phyloP scores from a whole-genome alignment of 176 grass and related monocot species.

The Puya raimondii region DNA sequence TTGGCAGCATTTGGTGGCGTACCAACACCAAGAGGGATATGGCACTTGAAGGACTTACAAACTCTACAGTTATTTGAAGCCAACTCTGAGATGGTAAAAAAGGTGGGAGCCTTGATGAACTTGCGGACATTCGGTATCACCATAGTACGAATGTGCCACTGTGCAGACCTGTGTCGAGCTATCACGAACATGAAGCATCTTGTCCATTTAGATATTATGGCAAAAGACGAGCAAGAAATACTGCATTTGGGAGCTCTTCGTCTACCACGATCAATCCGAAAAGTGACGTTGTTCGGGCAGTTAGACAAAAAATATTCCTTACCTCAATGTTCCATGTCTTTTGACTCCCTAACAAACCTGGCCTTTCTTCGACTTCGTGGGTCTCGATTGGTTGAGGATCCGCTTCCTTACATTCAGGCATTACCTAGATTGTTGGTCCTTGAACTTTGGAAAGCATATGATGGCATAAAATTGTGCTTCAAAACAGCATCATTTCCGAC shows the following conservation, averaged over 20 bases:
- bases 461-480: slow-evolving; percentile 19
- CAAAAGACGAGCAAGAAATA: background rate
- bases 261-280: slow-evolving; percentile 7
- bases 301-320: slow-evolving; percentile 15
- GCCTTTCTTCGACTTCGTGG: background rate
- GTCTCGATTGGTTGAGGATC: slow-evolving; percentile 21
- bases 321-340: slow-evolving; percentile 1
- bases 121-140: slow-evolving; percentile 14
- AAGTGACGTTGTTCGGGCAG: background rate
- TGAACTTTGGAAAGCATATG: background rate
- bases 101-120: slow-evolving; percentile 1
- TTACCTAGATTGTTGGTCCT: slow-evolving; percentile 8
- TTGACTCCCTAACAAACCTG: background rate
- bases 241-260: slow-evolving; percentile 14
- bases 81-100: background rate
- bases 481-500: slow-evolving; percentile 16
- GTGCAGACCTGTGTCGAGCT: background rate
- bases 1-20: background rate
- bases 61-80: slow-evolving; percentile 8
- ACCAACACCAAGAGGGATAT: slow-evolving; percentile 1
- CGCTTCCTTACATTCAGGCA: slow-evolving; percentile 5
- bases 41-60: slow-evolving; percentile 15
- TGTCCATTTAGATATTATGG: background rate
- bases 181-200: slow-evolving; percentile 17
- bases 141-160: slow-evolving; percentile 10